phyloP scores from a whole-genome alignment of 495 filamentous ascomycete genomes.

The Aeminium ludgeri region DNA sequence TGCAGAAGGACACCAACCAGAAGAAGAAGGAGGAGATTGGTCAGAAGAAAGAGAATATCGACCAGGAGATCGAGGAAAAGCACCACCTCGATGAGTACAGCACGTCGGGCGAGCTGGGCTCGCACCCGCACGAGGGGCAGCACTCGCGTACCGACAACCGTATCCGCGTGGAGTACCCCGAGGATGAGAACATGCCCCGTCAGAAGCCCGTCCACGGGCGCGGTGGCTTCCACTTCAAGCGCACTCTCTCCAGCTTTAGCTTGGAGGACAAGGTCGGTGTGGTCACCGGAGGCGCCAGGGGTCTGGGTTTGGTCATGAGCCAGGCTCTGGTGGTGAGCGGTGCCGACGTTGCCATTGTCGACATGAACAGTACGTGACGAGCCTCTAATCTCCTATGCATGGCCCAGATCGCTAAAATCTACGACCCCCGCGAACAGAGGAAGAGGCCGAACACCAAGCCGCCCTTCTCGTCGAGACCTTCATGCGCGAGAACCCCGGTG shows the following conservation, averaged over 20 bases:
- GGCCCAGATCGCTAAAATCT: constrained; percentile 2
- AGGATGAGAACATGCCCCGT: constrained; percentile 47
- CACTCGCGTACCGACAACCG: constrained; percentile 65
- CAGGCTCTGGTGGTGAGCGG: constrained; percentile 76
- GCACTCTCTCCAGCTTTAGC: constrained; percentile 58
- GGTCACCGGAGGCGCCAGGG: constrained; percentile 75
- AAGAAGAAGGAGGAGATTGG: too few relatives aligned
- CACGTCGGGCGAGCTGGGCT: constrained; percentile 20
- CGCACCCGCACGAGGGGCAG: constrained; percentile 29
- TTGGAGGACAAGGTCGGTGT: constrained; percentile 61
- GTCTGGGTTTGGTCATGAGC: constrained; percentile 78
- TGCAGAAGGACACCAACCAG: too few relatives aligned
- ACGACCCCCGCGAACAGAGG: too few relatives aligned
- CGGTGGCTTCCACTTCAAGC: constrained; percentile 52
- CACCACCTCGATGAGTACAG: constrained; percentile 17
- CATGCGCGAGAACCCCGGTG: constrained; percentile 57
- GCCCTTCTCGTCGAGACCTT: constrained; percentile 54
- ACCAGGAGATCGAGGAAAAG: neutral
- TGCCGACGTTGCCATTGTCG: constrained; percentile 79
- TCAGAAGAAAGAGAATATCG: neutral
- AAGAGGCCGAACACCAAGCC: constrained; percentile 67
- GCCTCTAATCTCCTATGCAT: too few relatives aligned
- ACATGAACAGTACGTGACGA: constrained; percentile 61
- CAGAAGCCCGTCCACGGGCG: constrained; percentile 51
- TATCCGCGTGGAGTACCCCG: constrained; percentile 61